Conservation (phyloP, 116 monocot species). For the Trichopus zeylanicus region DNA sequence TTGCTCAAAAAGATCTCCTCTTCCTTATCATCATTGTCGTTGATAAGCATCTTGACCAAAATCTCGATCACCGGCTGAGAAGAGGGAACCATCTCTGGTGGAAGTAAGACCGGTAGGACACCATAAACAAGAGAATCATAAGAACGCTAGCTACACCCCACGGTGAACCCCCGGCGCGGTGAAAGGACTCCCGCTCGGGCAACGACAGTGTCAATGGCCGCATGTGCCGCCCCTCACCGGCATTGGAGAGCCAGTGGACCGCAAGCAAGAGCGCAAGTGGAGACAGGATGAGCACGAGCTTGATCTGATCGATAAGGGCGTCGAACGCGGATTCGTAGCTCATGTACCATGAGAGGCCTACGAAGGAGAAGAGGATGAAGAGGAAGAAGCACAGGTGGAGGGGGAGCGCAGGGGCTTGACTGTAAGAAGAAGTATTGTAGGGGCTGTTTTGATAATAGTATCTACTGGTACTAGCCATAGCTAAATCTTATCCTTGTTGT, state of each 20-base stretch:
- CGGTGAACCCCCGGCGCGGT: no score
- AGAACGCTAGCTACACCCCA: slow-evolving; percentile 50
- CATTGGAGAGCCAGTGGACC: slow-evolving; percentile 35
- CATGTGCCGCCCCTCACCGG: slow-evolving; percentile 13
- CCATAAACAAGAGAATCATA: slow-evolving; percentile 48
- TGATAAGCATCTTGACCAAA: no score
- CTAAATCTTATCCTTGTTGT: slow-evolving; percentile 6
- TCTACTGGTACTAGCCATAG: no score
- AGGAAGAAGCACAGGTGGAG: slow-evolving; percentile 69
- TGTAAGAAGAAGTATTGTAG: slow-evolving; percentile 4
- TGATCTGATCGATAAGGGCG: slow-evolving; percentile 38
- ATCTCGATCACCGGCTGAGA: slow-evolving; percentile 11
- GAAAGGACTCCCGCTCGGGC: slow-evolving; percentile 27
- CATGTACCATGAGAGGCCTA: slow-evolving; percentile 55
- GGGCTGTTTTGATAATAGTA: slow-evolving; percentile 14
- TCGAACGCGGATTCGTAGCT: slow-evolving; percentile 57
- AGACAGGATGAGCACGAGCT: slow-evolving; percentile 36
- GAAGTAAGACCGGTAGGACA: slow-evolving; percentile 53
- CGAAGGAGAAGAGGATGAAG: slow-evolving; percentile 33
- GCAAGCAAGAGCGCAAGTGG: slow-evolving; percentile 52
- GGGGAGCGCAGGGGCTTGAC: slow-evolving; percentile 26
- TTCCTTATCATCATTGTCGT: not conserved
- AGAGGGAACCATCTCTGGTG: slow-evolving; percentile 50
- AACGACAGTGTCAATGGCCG: slow-evolving; percentile 18
- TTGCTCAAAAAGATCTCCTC: not conserved